phyloP scores from a whole-genome alignment of 2,329 filamentous ascomycete genomes.

The Nakataea oryzae region DNA sequence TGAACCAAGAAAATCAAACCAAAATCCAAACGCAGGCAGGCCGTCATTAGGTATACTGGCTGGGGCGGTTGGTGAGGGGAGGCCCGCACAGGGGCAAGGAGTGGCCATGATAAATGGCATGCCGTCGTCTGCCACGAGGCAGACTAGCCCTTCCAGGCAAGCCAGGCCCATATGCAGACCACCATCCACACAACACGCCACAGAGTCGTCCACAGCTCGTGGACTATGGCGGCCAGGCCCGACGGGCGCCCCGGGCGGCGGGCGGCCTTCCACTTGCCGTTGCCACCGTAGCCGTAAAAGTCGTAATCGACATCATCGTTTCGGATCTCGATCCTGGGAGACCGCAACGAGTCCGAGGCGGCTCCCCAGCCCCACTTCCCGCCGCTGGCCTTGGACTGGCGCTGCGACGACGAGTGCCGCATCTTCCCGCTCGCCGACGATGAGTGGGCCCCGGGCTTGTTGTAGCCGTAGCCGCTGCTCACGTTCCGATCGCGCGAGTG shows the following conservation, averaged over 20 bases:
- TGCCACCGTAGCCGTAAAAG: constrained; percentile 27
- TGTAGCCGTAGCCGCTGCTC: constrained; percentile 1
- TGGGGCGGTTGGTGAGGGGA: too few species aligned
- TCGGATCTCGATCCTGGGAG: constrained; percentile 40
- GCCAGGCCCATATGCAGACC: constrained; percentile 53
- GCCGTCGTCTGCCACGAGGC: neutral
- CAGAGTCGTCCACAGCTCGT: constrained; percentile 51
- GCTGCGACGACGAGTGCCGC: constrained; percentile 16
- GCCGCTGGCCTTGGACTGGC: neutral
- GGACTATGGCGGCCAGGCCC: constrained; percentile 24
- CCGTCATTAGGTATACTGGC: neutral
- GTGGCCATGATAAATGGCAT: neutral
- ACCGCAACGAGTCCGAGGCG: constrained; percentile 16
- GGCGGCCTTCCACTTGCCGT: constrained; percentile 22
- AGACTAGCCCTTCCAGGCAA: constrained; percentile 51
- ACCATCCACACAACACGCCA: constrained; percentile 56
- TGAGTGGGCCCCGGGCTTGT: constrained; percentile 6
- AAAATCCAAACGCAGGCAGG: neutral
- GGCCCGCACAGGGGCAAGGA: too few species aligned
- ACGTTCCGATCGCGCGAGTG: constrained; percentile 16
- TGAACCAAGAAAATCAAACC: neutral
- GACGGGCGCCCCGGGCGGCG: constrained; percentile 10
- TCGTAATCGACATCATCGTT: constrained; percentile 34
- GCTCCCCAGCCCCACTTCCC: constrained; percentile 34
- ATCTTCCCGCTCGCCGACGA: constrained; percentile 8